Evolutionary conservation across 306 rosid genomes (phyloP).

Genomic region (Cucurbita argyrosperma): DNA sequence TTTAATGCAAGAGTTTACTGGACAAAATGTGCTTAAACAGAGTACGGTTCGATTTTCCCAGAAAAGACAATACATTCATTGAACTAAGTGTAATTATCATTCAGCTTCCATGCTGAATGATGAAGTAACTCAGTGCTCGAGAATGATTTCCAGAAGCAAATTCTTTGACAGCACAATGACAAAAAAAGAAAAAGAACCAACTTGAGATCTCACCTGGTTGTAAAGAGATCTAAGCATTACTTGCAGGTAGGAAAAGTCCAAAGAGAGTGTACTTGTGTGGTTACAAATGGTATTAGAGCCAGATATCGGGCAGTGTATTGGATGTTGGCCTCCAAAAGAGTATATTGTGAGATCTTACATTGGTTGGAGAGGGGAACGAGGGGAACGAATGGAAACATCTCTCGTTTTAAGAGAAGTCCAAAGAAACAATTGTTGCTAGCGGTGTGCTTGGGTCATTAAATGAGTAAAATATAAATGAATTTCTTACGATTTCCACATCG

Average conservation of each 20-base stretch:
- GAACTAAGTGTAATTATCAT: background rate
- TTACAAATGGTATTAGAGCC: no score
- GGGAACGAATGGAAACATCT: background rate
- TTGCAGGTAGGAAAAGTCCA: no score
- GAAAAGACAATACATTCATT: conserved; percentile 2
- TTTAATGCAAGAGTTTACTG: background rate
- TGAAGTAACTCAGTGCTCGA: conserved; percentile 1
- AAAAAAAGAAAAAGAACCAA: background rate
- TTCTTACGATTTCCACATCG: background rate
- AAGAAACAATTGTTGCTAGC: background rate
- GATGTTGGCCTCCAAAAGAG: no score
- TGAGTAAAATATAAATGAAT: background rate
- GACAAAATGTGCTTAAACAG: background rate
- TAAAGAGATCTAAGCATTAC: no score
- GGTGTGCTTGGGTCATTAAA: no score
- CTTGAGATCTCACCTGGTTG: no score
- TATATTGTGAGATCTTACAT: no score
- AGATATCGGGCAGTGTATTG: no score
- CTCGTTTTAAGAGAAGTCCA: no score
- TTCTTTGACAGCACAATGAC: conserved; percentile 12
- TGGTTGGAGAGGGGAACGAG: background rate
- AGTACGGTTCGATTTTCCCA: background rate
- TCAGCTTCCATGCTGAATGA: background rate
- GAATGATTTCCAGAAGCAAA: conserved; percentile 2
- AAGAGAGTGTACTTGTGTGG: no score